Conservation (phyloP, 83 land plant genomes). For the Thuja plicata region DNA sequence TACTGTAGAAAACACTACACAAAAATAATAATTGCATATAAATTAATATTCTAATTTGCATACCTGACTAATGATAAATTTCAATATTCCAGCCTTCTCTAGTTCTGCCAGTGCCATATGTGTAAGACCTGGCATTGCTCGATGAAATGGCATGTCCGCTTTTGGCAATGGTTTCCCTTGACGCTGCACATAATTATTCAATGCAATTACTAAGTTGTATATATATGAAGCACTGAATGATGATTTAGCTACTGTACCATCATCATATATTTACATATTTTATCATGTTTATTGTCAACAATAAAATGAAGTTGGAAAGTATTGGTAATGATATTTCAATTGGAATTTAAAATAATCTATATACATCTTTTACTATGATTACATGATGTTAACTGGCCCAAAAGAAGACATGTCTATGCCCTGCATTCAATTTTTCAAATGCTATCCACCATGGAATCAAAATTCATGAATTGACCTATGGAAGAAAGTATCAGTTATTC, state of each 20-base stretch:
- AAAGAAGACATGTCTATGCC: conserved; percentile 10
- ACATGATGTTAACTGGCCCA: conserved; percentile 4
- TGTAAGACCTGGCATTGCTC: conserved; percentile 91
- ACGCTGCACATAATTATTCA: conserved; percentile 47
- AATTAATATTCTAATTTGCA: neutral
- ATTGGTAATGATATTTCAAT: neutral
- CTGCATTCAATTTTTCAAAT: conserved; percentile 1
- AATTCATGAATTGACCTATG: conserved; percentile 1
- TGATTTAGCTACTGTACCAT: neutral
- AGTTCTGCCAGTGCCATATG: conserved; percentile 96
- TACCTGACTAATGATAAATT: conserved; percentile 96
- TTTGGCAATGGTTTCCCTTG: conserved; percentile 89
- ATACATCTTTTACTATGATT: neutral
- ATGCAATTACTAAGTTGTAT: neutral
- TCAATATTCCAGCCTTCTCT: conserved; percentile 78
- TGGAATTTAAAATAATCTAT: neutral
- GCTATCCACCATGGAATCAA: neutral
- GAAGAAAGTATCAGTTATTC: neutral
- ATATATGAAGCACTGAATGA: neutral
- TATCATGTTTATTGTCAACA: neutral
- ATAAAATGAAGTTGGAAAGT: too few species aligned
- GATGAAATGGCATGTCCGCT: conserved; percentile 89
- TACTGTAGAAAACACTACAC: neutral
- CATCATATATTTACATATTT: neutral
- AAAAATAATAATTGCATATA: neutral